Evolutionary conservation across 164 flowering plant genomes (phyloP), one percentile per base, ranked within the genome.

Genomic region (Vitis rotundifolia): DNA sequence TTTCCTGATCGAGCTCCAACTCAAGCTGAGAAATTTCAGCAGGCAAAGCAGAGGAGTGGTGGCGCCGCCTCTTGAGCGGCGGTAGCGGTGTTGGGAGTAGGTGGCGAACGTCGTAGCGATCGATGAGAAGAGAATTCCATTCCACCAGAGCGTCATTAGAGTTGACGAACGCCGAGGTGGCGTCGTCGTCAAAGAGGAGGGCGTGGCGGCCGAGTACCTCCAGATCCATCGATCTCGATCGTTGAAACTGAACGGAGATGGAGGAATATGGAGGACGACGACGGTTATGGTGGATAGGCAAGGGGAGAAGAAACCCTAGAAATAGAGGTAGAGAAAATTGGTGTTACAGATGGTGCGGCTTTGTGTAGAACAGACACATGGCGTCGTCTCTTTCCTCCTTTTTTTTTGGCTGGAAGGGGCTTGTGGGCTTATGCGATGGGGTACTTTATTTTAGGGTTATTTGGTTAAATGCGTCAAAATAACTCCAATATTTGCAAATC

Each of bases 91-190:
- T 11, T 31, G 86, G 73, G 70, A 95, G 98, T 72, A 95, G 96
- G 74, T 95, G 96, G 44, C 99, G 97, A 44, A 91, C 98, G 72
- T 95, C 99, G 82, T 90, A 95, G 15, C 99, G 93, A 66, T 95
- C 99, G 71, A 95, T 91, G 49, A 75, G 73, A 57, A 95, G 96
- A 9, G 93, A 86, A 77, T 89, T 82, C 99, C 98, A 95, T 0
- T 86, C 89, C 28, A 95, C 88, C 28, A 95, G 89, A 1, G 98
- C 97, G 60, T 81, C 91, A 52, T 68, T 47, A 11, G 99, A 89
- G 81, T 91, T 90, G 7, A 93, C 89, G 78, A 93, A 95, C 50
- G 80, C 79, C 15, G 96, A 87, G 69, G 13, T 79, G 26, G 88
- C 71, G 72, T 95, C 99, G 78, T 95, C 99, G 82, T 95, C 99